Conservation (phyloP, 2,329 filamentous ascomycete genomes). For the Colletotrichum horii region DNA sequence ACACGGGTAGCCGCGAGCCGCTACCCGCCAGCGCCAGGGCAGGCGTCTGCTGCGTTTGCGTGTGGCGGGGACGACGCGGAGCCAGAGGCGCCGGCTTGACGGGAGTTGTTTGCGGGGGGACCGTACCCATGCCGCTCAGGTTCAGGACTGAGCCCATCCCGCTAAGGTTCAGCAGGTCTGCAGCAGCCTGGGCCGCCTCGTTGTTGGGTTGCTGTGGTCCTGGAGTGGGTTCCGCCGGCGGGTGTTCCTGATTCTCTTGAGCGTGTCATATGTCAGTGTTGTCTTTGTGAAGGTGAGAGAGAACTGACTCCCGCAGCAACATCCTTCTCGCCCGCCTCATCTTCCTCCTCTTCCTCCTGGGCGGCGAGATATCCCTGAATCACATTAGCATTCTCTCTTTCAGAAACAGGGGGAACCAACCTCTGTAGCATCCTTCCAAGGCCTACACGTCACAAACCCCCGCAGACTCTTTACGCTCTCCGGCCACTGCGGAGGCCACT, state of each 20-base stretch:
- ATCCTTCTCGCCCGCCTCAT: neutral
- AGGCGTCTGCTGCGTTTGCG: neutral
- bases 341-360: neutral
- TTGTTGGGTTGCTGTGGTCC: neutral
- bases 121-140: neutral
- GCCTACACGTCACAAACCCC: neutral
- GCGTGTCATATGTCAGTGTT: neutral
- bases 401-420: neutral
- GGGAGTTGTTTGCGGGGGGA: neutral
- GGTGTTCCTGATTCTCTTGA: neutral
- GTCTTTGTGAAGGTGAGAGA: neutral
- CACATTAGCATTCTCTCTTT: neutral
- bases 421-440: neutral
- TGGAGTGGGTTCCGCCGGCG: neutral
- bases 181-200: neutral
- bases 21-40: neutral
- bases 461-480: neutral
- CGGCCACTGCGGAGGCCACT: neutral
- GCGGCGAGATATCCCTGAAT: neutral
- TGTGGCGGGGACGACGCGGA: neutral
- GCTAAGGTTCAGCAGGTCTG: neutral
- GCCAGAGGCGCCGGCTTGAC: neutral
- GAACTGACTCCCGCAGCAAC: neutral
- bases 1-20: neutral
- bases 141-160: neutral